A percentile compares a stretch with the other conserved stretches of the same genome.
Evolutionary conservation across 106 monocot genomes (phyloP).

Genomic region (Platanthera zijinensis): DNA sequence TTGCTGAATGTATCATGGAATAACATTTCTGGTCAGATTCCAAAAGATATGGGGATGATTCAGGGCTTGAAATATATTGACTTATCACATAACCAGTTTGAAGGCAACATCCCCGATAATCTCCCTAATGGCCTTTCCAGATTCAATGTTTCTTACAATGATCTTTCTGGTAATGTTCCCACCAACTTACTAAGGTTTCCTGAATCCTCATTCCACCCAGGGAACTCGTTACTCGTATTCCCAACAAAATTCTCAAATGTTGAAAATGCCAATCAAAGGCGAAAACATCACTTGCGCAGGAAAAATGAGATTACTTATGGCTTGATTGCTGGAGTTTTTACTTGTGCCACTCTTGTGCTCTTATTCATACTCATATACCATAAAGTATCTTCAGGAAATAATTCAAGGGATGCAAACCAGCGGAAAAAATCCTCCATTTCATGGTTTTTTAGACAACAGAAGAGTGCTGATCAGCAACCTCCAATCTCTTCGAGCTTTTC

Average conservation of each 20-base stretch:
- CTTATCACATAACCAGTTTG: conserved; percentile 47
- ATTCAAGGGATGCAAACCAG: conserved; percentile 12
- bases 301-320: conserved; percentile 32
- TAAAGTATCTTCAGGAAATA: conserved; percentile 15
- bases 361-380: conserved; percentile 41
- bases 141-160: conserved; percentile 68
- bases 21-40: conserved; percentile 62
- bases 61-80: conserved; percentile 40
- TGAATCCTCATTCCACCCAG: conserved; percentile 69
- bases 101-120: conserved; percentile 51
- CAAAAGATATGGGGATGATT: conserved; percentile 43
- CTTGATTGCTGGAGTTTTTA: conserved; percentile 38
- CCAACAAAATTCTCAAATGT: conserved; percentile 21
- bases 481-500: conserved; percentile 21
- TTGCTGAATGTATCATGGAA: conserved; percentile 44
- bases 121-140: conserved; percentile 34
- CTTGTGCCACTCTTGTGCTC: conserved; percentile 23
- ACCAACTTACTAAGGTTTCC: conserved; percentile 61
- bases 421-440: conserved; percentile 7
- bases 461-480: conserved; percentile 9
- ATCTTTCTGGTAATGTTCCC: conserved; percentile 63
- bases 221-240: conserved; percentile 47
- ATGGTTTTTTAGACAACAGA: conserved; percentile 10
- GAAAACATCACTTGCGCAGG: conserved; percentile 20
- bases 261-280: not conserved